Evolutionary conservation across 441 rosid species (phyloP).

Genomic region (Bocquillonia castaneifolia): DNA sequence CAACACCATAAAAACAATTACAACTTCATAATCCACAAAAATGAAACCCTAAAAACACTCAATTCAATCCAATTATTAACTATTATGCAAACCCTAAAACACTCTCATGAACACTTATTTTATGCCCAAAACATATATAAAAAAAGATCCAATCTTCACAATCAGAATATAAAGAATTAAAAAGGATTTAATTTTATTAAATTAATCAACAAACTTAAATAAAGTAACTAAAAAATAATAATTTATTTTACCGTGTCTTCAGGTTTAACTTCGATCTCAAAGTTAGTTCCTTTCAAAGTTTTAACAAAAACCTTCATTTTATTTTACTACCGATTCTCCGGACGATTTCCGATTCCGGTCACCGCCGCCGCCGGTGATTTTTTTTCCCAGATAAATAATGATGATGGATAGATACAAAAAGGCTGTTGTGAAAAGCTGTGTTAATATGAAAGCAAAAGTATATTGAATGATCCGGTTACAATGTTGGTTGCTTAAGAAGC

Average conservation of each 20-base stretch:
- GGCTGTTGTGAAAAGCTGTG: neutral
- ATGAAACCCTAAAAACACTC: neutral
- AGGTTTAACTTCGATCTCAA: conserved; percentile 68
- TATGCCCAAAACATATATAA: no score
- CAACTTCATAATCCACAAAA: neutral
- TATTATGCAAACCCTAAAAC: no score
- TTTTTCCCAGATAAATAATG: neutral
- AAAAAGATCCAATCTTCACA: no score
- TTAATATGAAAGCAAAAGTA: no score
- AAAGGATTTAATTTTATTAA: no score
- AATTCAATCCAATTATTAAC: no score
- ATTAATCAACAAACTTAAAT: neutral
- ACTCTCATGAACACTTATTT: no score
- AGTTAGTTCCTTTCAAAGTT: conserved; percentile 69
- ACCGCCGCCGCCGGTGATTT: conserved; percentile 16
- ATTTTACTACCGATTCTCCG: conserved; percentile 15
- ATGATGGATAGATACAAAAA: neutral
- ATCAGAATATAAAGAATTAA: no score
- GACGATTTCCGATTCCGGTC: neutral
- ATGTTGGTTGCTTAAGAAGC: neutral
- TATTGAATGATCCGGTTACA: neutral
- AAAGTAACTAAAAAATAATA: neutral
- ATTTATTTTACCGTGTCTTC: conserved; percentile 51
- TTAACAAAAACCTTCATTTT: conserved; percentile 69
- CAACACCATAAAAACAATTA: neutral